These are phyloP conservation scores for Hyaloscypha bicolor DNA, from an alignment of 495 filamentous ascomycete genomes.

Conservation along the genomic window DNA sequence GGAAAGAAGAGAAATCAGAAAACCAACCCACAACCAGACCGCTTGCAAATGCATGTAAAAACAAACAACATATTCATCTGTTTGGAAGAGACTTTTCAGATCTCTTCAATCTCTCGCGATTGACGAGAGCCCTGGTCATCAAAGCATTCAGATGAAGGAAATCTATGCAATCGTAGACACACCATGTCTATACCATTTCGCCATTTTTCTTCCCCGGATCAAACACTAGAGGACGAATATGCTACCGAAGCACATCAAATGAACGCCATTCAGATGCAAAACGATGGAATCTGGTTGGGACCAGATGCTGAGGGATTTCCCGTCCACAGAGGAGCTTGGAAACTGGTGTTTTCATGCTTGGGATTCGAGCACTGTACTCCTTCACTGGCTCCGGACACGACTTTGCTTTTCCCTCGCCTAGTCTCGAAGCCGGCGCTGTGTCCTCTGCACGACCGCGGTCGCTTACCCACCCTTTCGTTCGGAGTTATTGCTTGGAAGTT, in stretches of 20 bases:
- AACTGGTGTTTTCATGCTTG: not conserved
- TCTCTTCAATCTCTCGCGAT: constrained; percentile 9
- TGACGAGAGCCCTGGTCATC: constrained; percentile 10
- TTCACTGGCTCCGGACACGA: not conserved
- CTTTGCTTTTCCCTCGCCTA: not conserved
- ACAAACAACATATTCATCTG: constrained; percentile 20
- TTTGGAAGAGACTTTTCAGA: constrained; percentile 4
- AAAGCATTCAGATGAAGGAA: constrained; percentile 11
- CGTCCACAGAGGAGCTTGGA: not conserved
- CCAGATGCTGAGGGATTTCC: not conserved
- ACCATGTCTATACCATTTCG: constrained; percentile 6
- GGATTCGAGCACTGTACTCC: not conserved
- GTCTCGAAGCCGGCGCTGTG: not conserved
- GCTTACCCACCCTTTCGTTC: constrained; percentile 56
- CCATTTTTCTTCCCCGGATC: constrained; percentile 1
- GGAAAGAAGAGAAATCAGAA: constrained; percentile 9
- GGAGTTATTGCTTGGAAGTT: constrained; percentile 49
- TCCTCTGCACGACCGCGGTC: not conserved
- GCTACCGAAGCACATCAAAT: constrained; percentile 1
- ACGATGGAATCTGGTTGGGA: constrained; percentile 1
- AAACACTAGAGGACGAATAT: not conserved
- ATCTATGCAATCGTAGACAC: constrained; percentile 12
- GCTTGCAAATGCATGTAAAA: constrained; percentile 26
- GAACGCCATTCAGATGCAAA: constrained; percentile 11
- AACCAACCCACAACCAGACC: constrained; percentile 8